Conservation (phyloP, 2,329 filamentous ascomycete species). For the Aureobasidium subglaciale region DNA sequence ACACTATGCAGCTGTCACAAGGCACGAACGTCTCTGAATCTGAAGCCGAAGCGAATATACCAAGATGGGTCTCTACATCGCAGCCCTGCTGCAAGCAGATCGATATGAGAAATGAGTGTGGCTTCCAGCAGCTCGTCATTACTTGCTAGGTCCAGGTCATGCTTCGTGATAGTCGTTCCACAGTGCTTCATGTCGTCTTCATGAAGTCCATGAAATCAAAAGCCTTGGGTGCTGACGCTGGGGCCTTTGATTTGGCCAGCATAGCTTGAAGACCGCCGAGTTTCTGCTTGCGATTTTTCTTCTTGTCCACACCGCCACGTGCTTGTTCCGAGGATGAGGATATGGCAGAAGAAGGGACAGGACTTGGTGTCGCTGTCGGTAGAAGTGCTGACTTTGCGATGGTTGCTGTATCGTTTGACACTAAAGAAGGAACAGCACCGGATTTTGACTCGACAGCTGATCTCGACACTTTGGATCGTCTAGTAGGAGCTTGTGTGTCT, state of each 20-base stretch:
- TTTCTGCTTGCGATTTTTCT: conserved; percentile 49
- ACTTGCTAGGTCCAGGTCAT: too few relatives aligned
- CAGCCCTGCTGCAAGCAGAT: too few relatives aligned
- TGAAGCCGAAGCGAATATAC: too few relatives aligned
- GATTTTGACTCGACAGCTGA: background rate
- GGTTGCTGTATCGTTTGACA: background rate
- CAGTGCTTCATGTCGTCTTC: conserved; percentile 29
- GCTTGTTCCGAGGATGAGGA: background rate
- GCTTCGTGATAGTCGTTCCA: too few relatives aligned
- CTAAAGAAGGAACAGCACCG: background rate
- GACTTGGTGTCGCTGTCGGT: background rate
- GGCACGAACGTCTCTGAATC: too few relatives aligned
- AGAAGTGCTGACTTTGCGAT: background rate
- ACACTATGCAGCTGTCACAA: too few relatives aligned
- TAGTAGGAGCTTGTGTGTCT: background rate
- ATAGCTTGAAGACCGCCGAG: conserved; percentile 48
- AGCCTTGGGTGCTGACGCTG: conserved; percentile 27
- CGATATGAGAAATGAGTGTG: too few relatives aligned
- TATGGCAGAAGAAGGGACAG: background rate
- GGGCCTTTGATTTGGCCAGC: conserved; percentile 39
- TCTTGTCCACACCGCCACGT: conserved; percentile 31
- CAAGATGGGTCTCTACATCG: too few relatives aligned
- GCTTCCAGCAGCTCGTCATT: too few relatives aligned
- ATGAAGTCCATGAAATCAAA: conserved; percentile 50
- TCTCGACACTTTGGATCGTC: background rate